These are phyloP conservation scores for Neonectria faginata DNA, from an alignment of 2,329 filamentous ascomycete species.

Conservation along the genomic window DNA sequence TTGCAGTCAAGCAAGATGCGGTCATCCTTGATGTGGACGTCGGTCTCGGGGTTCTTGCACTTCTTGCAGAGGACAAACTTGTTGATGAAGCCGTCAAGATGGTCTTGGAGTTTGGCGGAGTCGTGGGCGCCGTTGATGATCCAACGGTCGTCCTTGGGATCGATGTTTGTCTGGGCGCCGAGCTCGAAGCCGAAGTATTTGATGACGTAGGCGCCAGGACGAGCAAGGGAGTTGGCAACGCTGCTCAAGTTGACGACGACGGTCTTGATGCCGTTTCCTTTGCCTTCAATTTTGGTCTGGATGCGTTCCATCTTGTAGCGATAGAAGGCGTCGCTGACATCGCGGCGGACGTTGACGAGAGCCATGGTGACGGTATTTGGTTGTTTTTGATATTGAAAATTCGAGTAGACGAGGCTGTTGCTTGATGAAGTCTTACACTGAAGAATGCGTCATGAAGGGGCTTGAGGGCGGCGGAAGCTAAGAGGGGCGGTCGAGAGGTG, in stretches of 20 bases:
- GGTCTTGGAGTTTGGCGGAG: conserved; percentile 93
- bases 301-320: conserved; percentile 99
- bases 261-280: conserved; percentile 99
- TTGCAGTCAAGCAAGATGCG: conserved; percentile 97
- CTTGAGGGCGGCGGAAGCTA: conserved; percentile 49
- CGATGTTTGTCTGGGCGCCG: conserved; percentile 97
- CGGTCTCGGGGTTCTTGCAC: conserved; percentile 99
- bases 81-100: conserved; percentile 97
- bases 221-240: conserved; percentile 90
- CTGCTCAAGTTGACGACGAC: conserved; percentile 97
- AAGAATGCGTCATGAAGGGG: conserved; percentile 56
- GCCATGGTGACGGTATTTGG: conserved; percentile 79
- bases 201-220: conserved; percentile 94
- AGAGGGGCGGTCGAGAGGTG: conserved; percentile 55
- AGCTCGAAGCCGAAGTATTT: conserved; percentile 99
- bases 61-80: conserved; percentile 99
- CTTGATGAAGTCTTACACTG: conserved; percentile 36
- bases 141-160: conserved; percentile 97
- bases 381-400: conserved; percentile 34
- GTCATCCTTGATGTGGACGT: conserved; percentile 93
- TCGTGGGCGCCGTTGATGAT: conserved; percentile 99
- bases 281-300: conserved; percentile 99
- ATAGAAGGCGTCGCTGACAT: conserved; percentile 99
- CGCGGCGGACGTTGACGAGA: conserved; percentile 97
- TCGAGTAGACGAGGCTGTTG: conserved; percentile 33